Percentiles rank a stretch among this genome's conserved stretches.
These are phyloP conservation scores for Nitzschia palea DNA, from an alignment of 108 stramenopile genomes.

Conservation along the genomic window DNA sequence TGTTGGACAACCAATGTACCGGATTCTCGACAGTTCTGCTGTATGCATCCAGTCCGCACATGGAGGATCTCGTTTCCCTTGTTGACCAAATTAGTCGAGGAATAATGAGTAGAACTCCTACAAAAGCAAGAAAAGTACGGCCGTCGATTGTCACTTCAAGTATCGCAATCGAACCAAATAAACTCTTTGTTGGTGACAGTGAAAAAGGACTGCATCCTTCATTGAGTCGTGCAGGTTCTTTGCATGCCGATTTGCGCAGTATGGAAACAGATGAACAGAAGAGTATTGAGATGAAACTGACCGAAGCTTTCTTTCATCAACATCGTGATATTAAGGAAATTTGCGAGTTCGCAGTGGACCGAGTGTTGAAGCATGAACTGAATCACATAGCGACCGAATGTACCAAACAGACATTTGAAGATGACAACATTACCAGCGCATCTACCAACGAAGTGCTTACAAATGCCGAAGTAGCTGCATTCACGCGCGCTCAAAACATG, in stretches of 20 bases:
- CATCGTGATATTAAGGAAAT: slow-evolving; percentile 63
- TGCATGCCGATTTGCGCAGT: no score
- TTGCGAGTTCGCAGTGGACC: slow-evolving; percentile 60
- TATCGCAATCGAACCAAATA: background rate
- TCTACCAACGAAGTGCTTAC: slow-evolving; percentile 10
- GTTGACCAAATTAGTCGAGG: slow-evolving; percentile 27
- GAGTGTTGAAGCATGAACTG: slow-evolving; percentile 36
- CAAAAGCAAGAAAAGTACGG: slow-evolving; percentile 52
- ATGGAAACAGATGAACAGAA: background rate
- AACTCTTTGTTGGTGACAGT: background rate
- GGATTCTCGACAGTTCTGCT: slow-evolving; percentile 42
- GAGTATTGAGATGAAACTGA: slow-evolving; percentile 50
- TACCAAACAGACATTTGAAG: slow-evolving; percentile 3
- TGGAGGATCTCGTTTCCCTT: slow-evolving; percentile 62
- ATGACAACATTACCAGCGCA: background rate
- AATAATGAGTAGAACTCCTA: slow-evolving; percentile 3
- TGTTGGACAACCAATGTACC: slow-evolving; percentile 32
- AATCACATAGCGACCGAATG: slow-evolving; percentile 2
- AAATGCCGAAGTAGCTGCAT: background rate
- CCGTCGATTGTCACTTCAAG: slow-evolving; percentile 46
- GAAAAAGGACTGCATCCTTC: background rate
- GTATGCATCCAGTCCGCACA: slow-evolving; percentile 43
- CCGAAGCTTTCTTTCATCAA: slow-evolving; percentile 83
- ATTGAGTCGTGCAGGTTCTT: no score
- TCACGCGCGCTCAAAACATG: slow-evolving; percentile 1